A percentile compares a stretch with the other conserved stretches of the same genome.
phyloP scores from a whole-genome alignment of 2,329 filamentous ascomycete genomes.

The Exophiala dermatitidis region DNA sequence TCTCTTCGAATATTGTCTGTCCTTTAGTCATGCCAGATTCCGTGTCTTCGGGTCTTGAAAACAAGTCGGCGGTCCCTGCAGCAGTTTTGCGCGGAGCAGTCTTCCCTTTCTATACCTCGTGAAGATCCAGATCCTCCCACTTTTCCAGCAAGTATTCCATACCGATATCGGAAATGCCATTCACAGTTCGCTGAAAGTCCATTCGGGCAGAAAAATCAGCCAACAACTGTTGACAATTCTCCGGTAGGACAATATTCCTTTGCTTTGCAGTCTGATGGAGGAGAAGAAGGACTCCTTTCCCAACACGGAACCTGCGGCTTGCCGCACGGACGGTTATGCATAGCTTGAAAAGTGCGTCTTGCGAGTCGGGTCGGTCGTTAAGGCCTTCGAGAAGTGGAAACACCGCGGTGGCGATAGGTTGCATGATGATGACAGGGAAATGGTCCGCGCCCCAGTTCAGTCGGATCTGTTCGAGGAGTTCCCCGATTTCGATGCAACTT shows the following conservation, averaged over 20 bases:
- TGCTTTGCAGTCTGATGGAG: conserved; percentile 28
- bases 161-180: conserved; percentile 16
- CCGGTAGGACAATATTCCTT: conserved; percentile 25
- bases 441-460: conserved; percentile 31
- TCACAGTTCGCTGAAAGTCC: conserved; percentile 20
- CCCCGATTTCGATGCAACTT: conserved; percentile 27
- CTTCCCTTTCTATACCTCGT: background rate
- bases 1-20: too few relatives aligned
- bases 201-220: conserved; percentile 18
- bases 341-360: conserved; percentile 28
- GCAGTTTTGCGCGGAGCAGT: too few relatives aligned
- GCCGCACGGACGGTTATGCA: conserved; percentile 27
- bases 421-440: conserved; percentile 30
- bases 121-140: conserved; percentile 27
- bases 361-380: conserved; percentile 21
- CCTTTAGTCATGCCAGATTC: too few relatives aligned
- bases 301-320: conserved; percentile 28
- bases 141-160: conserved; percentile 30
- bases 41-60: too few relatives aligned
- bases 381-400: conserved; percentile 30
- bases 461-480: conserved; percentile 28
- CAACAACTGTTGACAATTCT: conserved; percentile 5
- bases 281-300: conserved; percentile 29
- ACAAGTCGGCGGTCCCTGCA: too few relatives aligned
- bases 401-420: conserved; percentile 30